Evolutionary conservation across 345 rosid species (phyloP).

Genomic region (Populus ilicifolia): DNA sequence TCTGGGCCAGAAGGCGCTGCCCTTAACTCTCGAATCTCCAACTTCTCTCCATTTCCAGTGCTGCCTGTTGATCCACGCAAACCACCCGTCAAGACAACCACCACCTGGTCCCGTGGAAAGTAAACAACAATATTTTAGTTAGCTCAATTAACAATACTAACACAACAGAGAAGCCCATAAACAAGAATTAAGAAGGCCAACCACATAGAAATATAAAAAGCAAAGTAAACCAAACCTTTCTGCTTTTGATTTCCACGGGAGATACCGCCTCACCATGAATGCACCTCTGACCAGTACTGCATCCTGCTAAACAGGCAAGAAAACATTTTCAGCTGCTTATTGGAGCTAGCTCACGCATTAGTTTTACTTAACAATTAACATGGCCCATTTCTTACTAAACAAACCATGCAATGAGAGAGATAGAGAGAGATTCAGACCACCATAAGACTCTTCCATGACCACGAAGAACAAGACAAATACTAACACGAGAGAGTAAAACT

Average conservation of each 20-base stretch:
- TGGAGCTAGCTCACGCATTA: background rate
- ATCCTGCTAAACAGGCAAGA: slow-evolving; percentile 2
- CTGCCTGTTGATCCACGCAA: background rate
- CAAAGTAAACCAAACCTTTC: slow-evolving; percentile 7
- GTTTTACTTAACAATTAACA: no score
- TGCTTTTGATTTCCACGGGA: background rate
- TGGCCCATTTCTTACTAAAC: background rate
- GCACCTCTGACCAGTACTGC: slow-evolving; percentile 4
- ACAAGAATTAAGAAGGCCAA: background rate
- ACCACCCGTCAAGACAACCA: background rate
- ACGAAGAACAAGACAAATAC: slow-evolving; percentile 33
- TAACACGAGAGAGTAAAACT: slow-evolving; percentile 9
- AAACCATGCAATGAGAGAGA: background rate
- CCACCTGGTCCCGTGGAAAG: background rate
- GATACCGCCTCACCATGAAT: background rate
- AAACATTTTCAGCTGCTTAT: background rate
- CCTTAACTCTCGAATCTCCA: slow-evolving; percentile 43
- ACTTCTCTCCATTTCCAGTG: background rate
- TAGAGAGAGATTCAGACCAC: slow-evolving; percentile 27
- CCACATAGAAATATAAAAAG: background rate
- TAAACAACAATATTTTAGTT: background rate
- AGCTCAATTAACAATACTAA: background rate
- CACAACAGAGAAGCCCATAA: background rate
- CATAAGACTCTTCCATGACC: slow-evolving; percentile 35
- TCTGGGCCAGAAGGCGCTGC: slow-evolving; percentile 79